Evolutionary conservation across 257 asterid genomes (phyloP), one percentile per base, ranked within the genome.

Genomic region (Striga asiatica): DNA sequence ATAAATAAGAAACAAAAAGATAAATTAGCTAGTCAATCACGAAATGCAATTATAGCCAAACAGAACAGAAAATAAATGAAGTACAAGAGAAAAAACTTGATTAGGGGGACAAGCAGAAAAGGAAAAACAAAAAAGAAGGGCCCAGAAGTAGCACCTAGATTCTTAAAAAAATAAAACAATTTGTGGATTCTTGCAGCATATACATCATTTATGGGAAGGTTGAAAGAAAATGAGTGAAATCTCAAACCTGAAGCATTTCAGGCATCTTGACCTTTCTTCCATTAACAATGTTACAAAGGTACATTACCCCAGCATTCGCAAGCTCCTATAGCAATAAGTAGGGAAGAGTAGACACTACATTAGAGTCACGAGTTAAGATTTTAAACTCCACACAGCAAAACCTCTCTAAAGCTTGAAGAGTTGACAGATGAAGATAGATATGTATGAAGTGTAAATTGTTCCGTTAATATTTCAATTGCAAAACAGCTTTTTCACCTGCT

Each of bases 261-360:
- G 95, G 95, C 82, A 80, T 75, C 71, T 74, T 69, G 47, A 58
- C 70, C 74, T 62, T 76, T 70, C 71, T 56, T 28, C 94, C 94
- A 27, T 70, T 62, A 31, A 67, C 81, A 67, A 82, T 20, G 65
- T 66, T 46, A 51, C 92, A 81, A 39, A 89, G 77, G 73, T 82
- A 81, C 83, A 75, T 65, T 19, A 89, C 92, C 28, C 95, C 97
- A 34, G 79, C 78, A 65, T 79, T 85, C 65, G 85, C 77, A 65
- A 85, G 69, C 5, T 79, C 88, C 95, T 89, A 64, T 50, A 54
- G 17, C 48, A 58, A 66, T 29, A 67, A 37, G 3, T 12, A 32
- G 38, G 38, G 10, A n/a, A n/a, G 11, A 32, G 11, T 32, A 32
- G 38, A 2, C 11, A 5, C 11, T 2, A 35, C 42, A 35, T 37